These are phyloP conservation scores for Mycena rebaudengoi DNA, from an alignment of 768 basidiomycete species.

Conservation along the genomic window DNA sequence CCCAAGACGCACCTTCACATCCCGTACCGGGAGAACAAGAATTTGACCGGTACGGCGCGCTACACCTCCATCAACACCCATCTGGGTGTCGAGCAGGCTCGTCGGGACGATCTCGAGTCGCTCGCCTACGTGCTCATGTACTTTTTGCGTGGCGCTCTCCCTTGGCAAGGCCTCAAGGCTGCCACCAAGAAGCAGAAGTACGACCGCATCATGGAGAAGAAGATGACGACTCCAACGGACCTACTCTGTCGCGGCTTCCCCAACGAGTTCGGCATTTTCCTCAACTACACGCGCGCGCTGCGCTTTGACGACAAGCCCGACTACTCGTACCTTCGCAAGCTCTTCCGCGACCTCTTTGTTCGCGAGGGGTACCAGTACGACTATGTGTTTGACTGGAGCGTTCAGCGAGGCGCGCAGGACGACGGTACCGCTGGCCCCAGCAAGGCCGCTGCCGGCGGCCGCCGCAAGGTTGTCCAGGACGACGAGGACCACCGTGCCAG, in stretches of 20 bases:
- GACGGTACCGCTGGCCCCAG: conserved; percentile 67
- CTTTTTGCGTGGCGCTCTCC: conserved; percentile 97
- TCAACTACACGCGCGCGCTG: conserved; percentile 98
- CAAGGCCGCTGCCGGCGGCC: conserved; percentile 68
- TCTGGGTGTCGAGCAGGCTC: conserved; percentile 96
- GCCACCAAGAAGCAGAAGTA: conserved; percentile 99
- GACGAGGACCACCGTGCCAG: conserved; percentile 85
- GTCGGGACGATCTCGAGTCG: conserved; percentile 97
- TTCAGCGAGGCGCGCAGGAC: conserved; percentile 78
- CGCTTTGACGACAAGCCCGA: conserved; percentile 99
- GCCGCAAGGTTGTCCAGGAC: conserved; percentile 86
- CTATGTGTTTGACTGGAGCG: conserved; percentile 99
- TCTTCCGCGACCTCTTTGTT: conserved; percentile 98
- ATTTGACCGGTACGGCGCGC: conserved; percentile 96
- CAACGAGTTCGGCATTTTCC: conserved; percentile 98
- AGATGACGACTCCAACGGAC: conserved; percentile 99
- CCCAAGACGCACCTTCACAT: conserved; percentile 99
- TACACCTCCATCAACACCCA: conserved; percentile 99
- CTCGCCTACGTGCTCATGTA: conserved; percentile 99
- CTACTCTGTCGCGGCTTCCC: conserved; percentile 99
- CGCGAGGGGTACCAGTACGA: conserved; percentile 99
- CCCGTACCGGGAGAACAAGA: conserved; percentile 99
- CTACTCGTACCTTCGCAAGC: conserved; percentile 98
- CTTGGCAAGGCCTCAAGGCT: conserved; percentile 99
- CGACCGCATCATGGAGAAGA: conserved; percentile 99